A percentile compares a stretch with the other conserved stretches of the same genome.
These are phyloP conservation scores for Halophytophthora polymorphica DNA, from an alignment of 352 stramenopile genomes.

Conservation along the genomic window DNA sequence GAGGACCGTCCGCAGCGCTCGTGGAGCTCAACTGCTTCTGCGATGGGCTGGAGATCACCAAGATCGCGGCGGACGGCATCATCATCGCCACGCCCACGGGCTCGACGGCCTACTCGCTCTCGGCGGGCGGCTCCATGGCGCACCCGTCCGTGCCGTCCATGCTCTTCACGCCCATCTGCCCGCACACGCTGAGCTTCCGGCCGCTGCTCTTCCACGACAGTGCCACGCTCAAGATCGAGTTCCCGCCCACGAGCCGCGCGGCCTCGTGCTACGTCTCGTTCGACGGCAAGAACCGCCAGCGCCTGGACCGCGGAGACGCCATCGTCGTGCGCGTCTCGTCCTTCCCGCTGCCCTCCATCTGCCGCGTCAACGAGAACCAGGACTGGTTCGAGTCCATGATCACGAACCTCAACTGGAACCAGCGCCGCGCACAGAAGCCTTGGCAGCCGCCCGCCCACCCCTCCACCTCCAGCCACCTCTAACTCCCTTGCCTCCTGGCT, in stretches of 20 bases:
- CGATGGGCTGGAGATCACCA: conserved; percentile 95
- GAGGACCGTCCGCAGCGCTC: conserved; percentile 86
- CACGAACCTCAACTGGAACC: conserved; percentile 93
- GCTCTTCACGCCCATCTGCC: conserved; percentile 98
- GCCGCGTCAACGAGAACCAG: conserved; percentile 85
- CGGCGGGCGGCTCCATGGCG: conserved; percentile 96
- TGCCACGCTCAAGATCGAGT: conserved; percentile 87
- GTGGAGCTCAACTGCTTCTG: conserved; percentile 97
- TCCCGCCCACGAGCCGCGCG: conserved; percentile 74
- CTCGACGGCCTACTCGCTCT: conserved; percentile 98
- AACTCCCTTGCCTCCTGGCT: too few species aligned
- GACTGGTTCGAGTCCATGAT: conserved; percentile 93
- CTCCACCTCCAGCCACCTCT: not conserved
- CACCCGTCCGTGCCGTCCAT: conserved; percentile 97
- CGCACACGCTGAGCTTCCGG: conserved; percentile 95
- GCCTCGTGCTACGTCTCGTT: conserved; percentile 87
- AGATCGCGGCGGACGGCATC: conserved; percentile 94
- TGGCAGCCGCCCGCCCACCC: conserved; percentile 40
- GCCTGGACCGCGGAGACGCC: conserved; percentile 82
- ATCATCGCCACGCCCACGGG: conserved; percentile 98
- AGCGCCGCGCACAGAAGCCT: conserved; percentile 78
- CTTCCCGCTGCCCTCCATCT: conserved; percentile 87
- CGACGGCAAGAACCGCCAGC: conserved; percentile 88
- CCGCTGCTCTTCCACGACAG: conserved; percentile 91
- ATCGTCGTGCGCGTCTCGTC: conserved; percentile 87